These are phyloP conservation scores for Blastomyces gilchristii DNA, from an alignment of 2,329 filamentous ascomycete genomes.

Conservation along the genomic window DNA sequence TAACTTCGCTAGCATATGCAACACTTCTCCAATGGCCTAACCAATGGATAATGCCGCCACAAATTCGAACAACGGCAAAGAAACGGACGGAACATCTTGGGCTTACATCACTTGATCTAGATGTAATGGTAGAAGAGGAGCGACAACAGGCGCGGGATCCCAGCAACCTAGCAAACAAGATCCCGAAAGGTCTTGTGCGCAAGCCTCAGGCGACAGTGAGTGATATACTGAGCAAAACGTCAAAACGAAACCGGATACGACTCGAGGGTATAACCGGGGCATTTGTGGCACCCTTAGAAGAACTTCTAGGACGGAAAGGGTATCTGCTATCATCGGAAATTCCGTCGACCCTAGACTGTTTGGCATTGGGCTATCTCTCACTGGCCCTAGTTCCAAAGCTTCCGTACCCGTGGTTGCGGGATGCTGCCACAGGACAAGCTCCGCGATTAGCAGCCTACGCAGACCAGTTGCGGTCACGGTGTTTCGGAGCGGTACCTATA, in stretches of 20 bases:
- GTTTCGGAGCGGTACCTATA: conserved; percentile 26
- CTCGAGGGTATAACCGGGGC: conserved; percentile 62
- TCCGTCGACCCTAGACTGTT: conserved; percentile 63
- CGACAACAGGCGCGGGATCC: conserved; percentile 28
- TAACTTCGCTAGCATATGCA: conserved; percentile 72
- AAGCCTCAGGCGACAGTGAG: conserved; percentile 50
- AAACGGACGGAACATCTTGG: conserved; percentile 59
- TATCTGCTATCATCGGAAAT: conserved; percentile 46
- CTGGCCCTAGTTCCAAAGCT: conserved; percentile 57
- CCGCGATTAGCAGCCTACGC: conserved; percentile 38
- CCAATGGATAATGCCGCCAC: conserved; percentile 74
- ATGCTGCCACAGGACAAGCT: conserved; percentile 45
- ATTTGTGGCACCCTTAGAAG: conserved; percentile 60
- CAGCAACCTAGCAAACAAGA: conserved; percentile 30
- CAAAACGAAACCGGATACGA: conserved; percentile 63
- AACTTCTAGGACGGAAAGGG: conserved; percentile 46
- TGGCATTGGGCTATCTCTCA: conserved; percentile 68
- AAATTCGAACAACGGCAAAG: conserved; percentile 60
- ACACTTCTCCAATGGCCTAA: conserved; percentile 72
- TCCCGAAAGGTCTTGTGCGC: conserved; percentile 43
- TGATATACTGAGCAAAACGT: conserved; percentile 53
- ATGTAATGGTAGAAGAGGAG: conserved; percentile 35
- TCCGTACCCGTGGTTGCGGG: conserved; percentile 52
- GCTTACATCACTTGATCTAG: conserved; percentile 57
- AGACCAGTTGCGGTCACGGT: conserved; percentile 28